Evolutionary conservation across 2,329 filamentous ascomycete genomes (phyloP), one percentile per base, ranked within the genome.

Genomic region (Aspergillus spinulosporus): DNA sequence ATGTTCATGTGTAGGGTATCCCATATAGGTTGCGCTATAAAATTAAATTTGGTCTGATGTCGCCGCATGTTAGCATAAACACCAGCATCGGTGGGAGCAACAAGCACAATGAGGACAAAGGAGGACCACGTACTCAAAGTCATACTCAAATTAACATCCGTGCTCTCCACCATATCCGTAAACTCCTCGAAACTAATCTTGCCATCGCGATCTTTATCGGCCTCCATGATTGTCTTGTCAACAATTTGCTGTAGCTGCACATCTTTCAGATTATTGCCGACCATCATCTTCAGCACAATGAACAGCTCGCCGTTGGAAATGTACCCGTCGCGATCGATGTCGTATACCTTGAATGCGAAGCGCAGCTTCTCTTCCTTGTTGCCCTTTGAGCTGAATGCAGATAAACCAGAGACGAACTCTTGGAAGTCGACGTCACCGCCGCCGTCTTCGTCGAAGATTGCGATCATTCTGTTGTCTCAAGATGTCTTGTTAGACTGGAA

Each of bases 281-380:
- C 94, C 94, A 99, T 99, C 94, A 99, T 99, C 88, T 99, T 99
- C 69, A 99, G 83, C 70, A 99, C 94, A 69, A 99, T 97, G 76
- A 97, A 99, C 50, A 99, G 84, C 81, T 99, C 94, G 68, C 94
- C 94, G 76, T 99, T 99, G 80, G 90, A 96, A 72, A 99, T 99
- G 79, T 90, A 99, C 26, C 94, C 94, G 75, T 99, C 94, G 59
- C 94, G 90, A 77, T 99, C 94, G 70, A 99, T 97, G 75, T 99
- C 94, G 82, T 99, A 99, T 59, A 99, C 94, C 77, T 97, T 96
- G 85, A 99, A 99, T 44, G 94, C 94, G 72, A 99, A 99, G 54
- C 86, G 88, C 63, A 97, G 84, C 81, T 99, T 99, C 80, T 99
- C 93, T 77, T 97, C 92, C 82, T 99, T 97, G 80, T 97, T 97